Evolutionary conservation across 164 flowering plant genomes (phyloP), one percentile per base, ranked within the genome.

Genomic region (Vitis amurensis): DNA sequence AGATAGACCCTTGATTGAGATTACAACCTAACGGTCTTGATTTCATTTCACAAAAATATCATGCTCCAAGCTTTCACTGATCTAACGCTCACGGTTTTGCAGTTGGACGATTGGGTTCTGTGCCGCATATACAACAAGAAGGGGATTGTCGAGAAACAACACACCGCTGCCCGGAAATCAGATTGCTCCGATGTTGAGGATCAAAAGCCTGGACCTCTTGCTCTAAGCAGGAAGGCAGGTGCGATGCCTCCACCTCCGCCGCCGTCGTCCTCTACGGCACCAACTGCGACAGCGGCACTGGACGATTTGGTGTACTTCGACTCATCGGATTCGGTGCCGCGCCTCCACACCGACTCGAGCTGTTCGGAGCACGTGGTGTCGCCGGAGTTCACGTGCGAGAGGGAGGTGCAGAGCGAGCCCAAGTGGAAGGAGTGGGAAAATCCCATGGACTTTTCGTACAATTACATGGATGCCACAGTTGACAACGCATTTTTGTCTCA

Each of bases 71-170:
- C 50, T 19, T 13, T 55, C 23, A 59, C 57, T 59, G 58, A 75
- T 59, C 61, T 61, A 62, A 70, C 60, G 71, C 47, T 56, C 4
- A 7, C 59, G 5, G 11, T 53, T 73, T 61, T 68, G 69, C 88
- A 89, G 93, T 77, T 89, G 61, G 93, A 89, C 61, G 93, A 89
- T 69, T 89, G 93, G 93, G 93, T 89, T 17, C 74, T 89, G 31
- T 89, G 93, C 69, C 91, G 93, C 37, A 89, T 89, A 23, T 89
- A 89, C 88, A 89, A 89, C 83, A 89, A 89, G 74, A 89, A 89
- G 59, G 89, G 93, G 0, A 44, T 71, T 0, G 67, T 84, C 44
- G 91, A 89, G 86, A 87, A 70, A 68, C 80, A 73, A 49, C 67
- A 31, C 48, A 31, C 29, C 14, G 61, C 12, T 64, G 19, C 14